phyloP scores from a whole-genome alignment of 2,329 filamentous ascomycete species.

The Paecilomyces niveus region DNA sequence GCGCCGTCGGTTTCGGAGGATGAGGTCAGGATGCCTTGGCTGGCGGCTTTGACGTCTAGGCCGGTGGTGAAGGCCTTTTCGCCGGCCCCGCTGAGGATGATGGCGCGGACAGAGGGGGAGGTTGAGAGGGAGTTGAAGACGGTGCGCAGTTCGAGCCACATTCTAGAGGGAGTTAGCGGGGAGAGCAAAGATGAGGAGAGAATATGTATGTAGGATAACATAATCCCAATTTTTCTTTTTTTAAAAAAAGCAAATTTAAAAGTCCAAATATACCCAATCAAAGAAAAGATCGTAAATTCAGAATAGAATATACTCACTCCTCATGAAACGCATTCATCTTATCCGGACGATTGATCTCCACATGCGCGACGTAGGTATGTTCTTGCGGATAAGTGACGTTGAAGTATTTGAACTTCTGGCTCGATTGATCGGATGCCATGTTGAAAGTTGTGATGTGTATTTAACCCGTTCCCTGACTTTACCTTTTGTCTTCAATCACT shows the following conservation, averaged over 20 bases:
- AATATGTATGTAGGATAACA: neutral
- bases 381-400: conserved; percentile 63
- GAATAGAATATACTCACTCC: conserved; percentile 35
- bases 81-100: conserved; percentile 75
- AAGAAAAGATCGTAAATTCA: neutral
- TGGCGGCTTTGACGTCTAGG: conserved; percentile 70
- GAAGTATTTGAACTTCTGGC: conserved; percentile 49
- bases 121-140: conserved; percentile 67
- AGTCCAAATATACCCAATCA: neutral
- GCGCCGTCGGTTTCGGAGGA: conserved; percentile 49
- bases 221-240: too few relatives aligned
- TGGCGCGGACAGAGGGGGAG: conserved; percentile 65
- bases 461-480: neutral
- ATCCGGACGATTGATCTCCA: conserved; percentile 79
- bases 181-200: neutral
- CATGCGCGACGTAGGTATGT: conserved; percentile 63
- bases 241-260: neutral
- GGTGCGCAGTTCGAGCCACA: conserved; percentile 74
- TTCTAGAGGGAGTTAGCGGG: conserved; percentile 35
- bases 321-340: conserved; percentile 87
- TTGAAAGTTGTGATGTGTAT: neutral
- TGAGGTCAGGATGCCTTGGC: conserved; percentile 42
- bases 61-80: conserved; percentile 80
- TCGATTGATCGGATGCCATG: neutral
- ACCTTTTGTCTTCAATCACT: neutral